Evolutionary conservation across 2,329 filamentous ascomycete species (phyloP).

Genomic region (Tolypocladium ophioglossoides): DNA sequence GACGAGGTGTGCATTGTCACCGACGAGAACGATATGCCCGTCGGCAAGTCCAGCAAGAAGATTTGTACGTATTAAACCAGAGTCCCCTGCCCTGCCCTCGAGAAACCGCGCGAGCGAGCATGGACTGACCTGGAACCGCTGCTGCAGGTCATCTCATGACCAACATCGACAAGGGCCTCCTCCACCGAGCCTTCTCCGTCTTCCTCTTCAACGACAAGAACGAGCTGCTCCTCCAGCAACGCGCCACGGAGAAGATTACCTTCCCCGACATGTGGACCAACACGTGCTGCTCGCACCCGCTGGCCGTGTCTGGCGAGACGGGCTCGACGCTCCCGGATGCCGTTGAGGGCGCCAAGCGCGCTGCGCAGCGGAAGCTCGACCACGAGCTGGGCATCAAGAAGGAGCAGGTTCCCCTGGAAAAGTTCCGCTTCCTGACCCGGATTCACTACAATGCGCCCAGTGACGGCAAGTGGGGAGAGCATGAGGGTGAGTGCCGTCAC

Average conservation of each 20-base stretch:
- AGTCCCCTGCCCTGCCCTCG: not conserved
- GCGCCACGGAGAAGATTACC: slow-evolving; percentile 93
- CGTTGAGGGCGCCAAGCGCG: slow-evolving; percentile 77
- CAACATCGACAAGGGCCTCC: slow-evolving; percentile 91
- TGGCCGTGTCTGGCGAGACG: slow-evolving; percentile 85
- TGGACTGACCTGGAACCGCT: not conserved
- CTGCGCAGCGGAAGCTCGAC: slow-evolving; percentile 84
- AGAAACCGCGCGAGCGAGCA: not conserved
- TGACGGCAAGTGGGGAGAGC: slow-evolving; percentile 97
- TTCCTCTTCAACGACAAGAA: slow-evolving; percentile 96
- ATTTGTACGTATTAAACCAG: slow-evolving; percentile 51
- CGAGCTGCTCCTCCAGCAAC: slow-evolving; percentile 87
- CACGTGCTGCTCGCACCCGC: slow-evolving; percentile 96
- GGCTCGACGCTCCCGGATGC: slow-evolving; percentile 72
- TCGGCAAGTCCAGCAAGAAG: slow-evolving; percentile 97
- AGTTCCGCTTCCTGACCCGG: slow-evolving; percentile 88
- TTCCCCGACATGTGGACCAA: slow-evolving; percentile 99
- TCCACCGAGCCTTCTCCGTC: slow-evolving; percentile 95
- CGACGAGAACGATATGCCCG: slow-evolving; percentile 83
- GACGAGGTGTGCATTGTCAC: slow-evolving; percentile 97
- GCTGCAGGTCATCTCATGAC: slow-evolving; percentile 88
- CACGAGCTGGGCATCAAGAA: slow-evolving; percentile 90
- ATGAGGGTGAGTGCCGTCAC: slow-evolving; percentile 63
- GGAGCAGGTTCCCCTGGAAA: slow-evolving; percentile 78
- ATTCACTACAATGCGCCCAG: slow-evolving; percentile 98